These are phyloP conservation scores for Aspergillus nomiae DNA, from an alignment of 2,329 filamentous ascomycete genomes.

Conservation along the genomic window DNA sequence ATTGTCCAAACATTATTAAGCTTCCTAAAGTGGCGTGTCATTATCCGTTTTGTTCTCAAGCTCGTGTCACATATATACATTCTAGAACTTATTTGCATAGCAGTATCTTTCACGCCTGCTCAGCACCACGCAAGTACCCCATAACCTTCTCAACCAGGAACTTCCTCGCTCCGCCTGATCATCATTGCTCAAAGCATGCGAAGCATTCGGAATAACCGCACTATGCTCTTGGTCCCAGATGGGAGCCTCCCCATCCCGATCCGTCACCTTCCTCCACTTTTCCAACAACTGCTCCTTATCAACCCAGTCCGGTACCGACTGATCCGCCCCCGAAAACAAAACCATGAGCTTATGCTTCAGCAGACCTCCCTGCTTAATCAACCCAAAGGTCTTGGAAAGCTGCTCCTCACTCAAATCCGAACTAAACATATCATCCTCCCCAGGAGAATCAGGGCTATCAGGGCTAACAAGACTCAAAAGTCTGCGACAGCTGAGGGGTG, in stretches of 20 bases:
- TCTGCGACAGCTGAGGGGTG: slow-evolving; percentile 56
- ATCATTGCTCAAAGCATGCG: slow-evolving; percentile 40
- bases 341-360: slow-evolving; percentile 47
- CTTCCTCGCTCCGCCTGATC: slow-evolving; percentile 32
- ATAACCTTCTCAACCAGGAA: slow-evolving; percentile 31
- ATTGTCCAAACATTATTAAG: too few species aligned
- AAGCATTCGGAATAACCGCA: slow-evolving; percentile 47
- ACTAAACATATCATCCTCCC: slow-evolving; percentile 85
- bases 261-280: slow-evolving; percentile 45
- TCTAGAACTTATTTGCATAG: not conserved
- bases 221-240: slow-evolving; percentile 53
- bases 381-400: slow-evolving; percentile 65
- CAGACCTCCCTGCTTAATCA: slow-evolving; percentile 39
- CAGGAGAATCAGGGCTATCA: slow-evolving; percentile 57
- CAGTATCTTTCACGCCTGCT: not conserved
- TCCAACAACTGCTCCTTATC: slow-evolving; percentile 47
- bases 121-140: slow-evolving; percentile 22
- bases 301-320: slow-evolving; percentile 49
- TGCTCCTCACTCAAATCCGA: slow-evolving; percentile 65
- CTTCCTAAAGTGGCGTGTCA: not conserved
- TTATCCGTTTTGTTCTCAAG: not conserved
- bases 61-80: not conserved
- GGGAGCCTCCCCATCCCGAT: slow-evolving; percentile 31
- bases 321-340: slow-evolving; percentile 51
- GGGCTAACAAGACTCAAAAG: slow-evolving; percentile 60